These are phyloP conservation scores for Nigrograna mackinnonii DNA, from an alignment of 2,329 filamentous ascomycete genomes.

Conservation along the genomic window DNA sequence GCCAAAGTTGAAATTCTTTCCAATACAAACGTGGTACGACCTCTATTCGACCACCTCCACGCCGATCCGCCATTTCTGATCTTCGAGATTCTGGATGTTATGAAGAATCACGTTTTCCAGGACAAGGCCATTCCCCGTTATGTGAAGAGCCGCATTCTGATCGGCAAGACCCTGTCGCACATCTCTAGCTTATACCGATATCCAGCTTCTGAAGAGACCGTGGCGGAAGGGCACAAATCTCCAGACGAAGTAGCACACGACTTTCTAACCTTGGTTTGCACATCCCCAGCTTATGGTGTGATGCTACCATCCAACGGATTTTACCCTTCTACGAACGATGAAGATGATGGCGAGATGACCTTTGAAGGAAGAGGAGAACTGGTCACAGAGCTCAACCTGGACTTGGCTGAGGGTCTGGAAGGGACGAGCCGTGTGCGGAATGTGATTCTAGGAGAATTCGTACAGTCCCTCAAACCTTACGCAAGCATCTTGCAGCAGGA, in stretches of 20 bases:
- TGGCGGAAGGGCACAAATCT: conserved; percentile 51
- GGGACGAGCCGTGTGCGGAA: conserved; percentile 78
- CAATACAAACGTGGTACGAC: conserved; percentile 69
- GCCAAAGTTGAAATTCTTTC: conserved; percentile 82
- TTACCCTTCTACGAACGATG: conserved; percentile 73
- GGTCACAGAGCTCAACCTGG: conserved; percentile 66
- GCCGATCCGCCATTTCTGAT: conserved; percentile 78
- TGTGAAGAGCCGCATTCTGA: conserved; percentile 76
- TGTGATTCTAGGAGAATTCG: conserved; percentile 75
- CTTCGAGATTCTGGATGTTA: conserved; percentile 70
- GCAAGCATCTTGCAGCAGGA: conserved; percentile 80
- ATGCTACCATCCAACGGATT: conserved; percentile 78
- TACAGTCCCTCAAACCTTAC: conserved; percentile 80
- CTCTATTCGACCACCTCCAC: conserved; percentile 75
- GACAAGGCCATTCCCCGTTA: conserved; percentile 75
- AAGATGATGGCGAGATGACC: conserved; percentile 52
- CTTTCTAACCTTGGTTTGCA: conserved; percentile 77
- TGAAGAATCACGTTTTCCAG: conserved; percentile 72
- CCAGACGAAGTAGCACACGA: conserved; percentile 73
- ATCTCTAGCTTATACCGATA: conserved; percentile 52
- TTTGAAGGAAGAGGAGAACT: conserved; percentile 48
- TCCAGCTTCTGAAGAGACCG: conserved; percentile 49
- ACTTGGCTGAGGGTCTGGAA: conserved; percentile 71
- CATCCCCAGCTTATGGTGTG: conserved; percentile 71
- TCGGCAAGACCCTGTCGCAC: conserved; percentile 71